phyloP scores from a whole-genome alignment of 2,329 filamentous ascomycete species.

The Sporothrix inflata region DNA sequence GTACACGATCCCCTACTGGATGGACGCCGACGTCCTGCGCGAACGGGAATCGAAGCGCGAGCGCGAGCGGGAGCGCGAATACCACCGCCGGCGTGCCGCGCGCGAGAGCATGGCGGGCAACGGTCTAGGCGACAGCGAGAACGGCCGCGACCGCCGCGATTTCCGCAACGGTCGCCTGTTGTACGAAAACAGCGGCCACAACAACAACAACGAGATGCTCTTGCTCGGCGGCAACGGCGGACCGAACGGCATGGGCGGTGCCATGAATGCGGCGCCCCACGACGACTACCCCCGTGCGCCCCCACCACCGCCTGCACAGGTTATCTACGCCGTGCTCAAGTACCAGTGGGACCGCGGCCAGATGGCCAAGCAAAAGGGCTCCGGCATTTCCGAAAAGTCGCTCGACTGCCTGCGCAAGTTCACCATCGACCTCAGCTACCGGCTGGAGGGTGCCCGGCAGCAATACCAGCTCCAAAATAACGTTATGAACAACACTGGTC shows the following conservation, averaged over 20 bases:
- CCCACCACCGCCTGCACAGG: conserved; percentile 62
- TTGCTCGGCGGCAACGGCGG: conserved; percentile 24
- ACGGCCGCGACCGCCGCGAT: conserved; percentile 28
- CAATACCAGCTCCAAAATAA: conserved; percentile 54
- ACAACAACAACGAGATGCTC: conserved; percentile 22
- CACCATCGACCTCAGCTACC: conserved; percentile 61
- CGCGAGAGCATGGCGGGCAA: conserved; percentile 26
- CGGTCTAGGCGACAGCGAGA: conserved; percentile 8
- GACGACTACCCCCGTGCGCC: conserved; percentile 31
- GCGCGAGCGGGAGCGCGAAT: conserved; percentile 31
- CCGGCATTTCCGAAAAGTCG: conserved; percentile 57
- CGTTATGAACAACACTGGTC: conserved; percentile 36
- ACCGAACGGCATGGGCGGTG: not conserved
- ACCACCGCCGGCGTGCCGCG: conserved; percentile 27
- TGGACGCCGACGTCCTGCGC: conserved; percentile 39
- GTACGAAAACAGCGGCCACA: conserved; percentile 27
- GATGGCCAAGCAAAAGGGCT: conserved; percentile 49
- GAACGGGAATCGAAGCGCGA: conserved; percentile 32
- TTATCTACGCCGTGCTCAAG: conserved; percentile 96
- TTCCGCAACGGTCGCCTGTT: conserved; percentile 33
- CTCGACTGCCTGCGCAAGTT: conserved; percentile 64
- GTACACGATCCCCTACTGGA: conserved; percentile 63
- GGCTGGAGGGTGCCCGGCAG: conserved; percentile 56
- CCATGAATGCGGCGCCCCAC: not conserved
- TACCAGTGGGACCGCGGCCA: conserved; percentile 91